These are phyloP conservation scores for Bryopsis sp. DNA, from an alignment of 139 green algal species.

Conservation along the genomic window DNA sequence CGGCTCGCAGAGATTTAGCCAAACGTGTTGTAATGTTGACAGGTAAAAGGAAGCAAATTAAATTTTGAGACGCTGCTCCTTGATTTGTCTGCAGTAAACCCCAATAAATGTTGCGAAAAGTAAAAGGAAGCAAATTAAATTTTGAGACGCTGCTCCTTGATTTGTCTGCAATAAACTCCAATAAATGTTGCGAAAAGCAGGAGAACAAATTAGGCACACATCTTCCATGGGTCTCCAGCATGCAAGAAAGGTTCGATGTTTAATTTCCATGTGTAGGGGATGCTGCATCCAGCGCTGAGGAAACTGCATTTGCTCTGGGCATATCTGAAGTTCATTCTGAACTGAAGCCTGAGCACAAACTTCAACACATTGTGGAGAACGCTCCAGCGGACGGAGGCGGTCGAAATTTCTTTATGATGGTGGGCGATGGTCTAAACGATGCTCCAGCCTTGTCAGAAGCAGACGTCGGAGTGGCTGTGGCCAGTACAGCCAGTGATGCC, in stretches of 20 bases:
- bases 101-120: background rate
- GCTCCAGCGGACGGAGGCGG: no score
- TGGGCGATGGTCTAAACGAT: slow-evolving; percentile 98
- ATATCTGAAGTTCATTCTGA: slow-evolving; percentile 1
- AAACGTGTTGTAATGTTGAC: background rate
- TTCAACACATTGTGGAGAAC: background rate
- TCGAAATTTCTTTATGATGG: slow-evolving; percentile 51
- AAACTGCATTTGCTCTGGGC: background rate
- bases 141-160: no score
- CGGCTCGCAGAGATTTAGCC: background rate
- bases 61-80: no score
- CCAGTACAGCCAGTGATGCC: slow-evolving; percentile 19
- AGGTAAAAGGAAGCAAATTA: no score
- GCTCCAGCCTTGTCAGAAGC: slow-evolving; percentile 81
- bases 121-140: no score
- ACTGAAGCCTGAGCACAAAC: slow-evolving; percentile 3
- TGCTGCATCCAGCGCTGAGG: background rate
- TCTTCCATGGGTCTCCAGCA: background rate
- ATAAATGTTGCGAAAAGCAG: background rate
- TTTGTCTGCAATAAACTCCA: background rate
- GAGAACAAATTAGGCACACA: background rate
- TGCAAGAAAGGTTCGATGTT: background rate
- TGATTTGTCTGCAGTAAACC: background rate
- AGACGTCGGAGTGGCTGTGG: slow-evolving; percentile 89
- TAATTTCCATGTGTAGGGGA: background rate